Evolutionary conservation across 2,329 filamentous ascomycete genomes (phyloP).

Genomic region (Nemania sp.): DNA sequence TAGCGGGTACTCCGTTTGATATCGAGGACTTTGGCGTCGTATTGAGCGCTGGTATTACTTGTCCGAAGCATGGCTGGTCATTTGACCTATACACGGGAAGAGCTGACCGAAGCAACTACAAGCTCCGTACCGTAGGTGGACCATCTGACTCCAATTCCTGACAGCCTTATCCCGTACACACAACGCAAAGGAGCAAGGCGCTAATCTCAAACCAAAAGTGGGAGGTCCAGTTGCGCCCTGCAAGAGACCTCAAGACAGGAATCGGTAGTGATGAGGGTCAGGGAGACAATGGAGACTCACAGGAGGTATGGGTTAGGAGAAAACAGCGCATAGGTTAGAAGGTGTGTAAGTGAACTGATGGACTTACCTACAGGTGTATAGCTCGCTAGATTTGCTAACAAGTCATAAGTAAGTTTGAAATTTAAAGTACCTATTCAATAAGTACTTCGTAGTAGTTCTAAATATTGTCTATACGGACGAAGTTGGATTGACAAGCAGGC

Average conservation of each 20-base stretch:
- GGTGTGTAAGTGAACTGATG: neutral
- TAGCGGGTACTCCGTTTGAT: slow-evolving; percentile 63
- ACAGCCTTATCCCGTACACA: neutral
- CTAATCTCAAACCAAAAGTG: slow-evolving; percentile 17
- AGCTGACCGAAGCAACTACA: slow-evolving; percentile 66
- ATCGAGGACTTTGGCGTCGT: slow-evolving; percentile 74
- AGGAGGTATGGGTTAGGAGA: slow-evolving; percentile 41
- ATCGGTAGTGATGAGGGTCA: neutral
- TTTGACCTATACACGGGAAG: slow-evolving; percentile 69
- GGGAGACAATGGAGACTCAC: slow-evolving; percentile 20
- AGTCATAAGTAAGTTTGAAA: too few species aligned
- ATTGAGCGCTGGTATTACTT: slow-evolving; percentile 65
- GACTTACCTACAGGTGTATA: neutral
- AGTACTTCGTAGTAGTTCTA: too few species aligned
- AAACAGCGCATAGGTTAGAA: slow-evolving; percentile 42
- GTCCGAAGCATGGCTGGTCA: slow-evolving; percentile 72
- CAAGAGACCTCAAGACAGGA: neutral
- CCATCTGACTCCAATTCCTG: neutral
- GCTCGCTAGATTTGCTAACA: too few species aligned
- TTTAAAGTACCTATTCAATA: too few species aligned
- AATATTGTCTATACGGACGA: too few species aligned
- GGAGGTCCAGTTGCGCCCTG: slow-evolving; percentile 27
- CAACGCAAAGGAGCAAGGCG: neutral
- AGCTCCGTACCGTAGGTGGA: slow-evolving; percentile 50
- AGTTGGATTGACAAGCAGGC: too few species aligned